Base-by-base conservation (phyloP, 257 asterid species). In the Jacaranda copaia region DNA sequence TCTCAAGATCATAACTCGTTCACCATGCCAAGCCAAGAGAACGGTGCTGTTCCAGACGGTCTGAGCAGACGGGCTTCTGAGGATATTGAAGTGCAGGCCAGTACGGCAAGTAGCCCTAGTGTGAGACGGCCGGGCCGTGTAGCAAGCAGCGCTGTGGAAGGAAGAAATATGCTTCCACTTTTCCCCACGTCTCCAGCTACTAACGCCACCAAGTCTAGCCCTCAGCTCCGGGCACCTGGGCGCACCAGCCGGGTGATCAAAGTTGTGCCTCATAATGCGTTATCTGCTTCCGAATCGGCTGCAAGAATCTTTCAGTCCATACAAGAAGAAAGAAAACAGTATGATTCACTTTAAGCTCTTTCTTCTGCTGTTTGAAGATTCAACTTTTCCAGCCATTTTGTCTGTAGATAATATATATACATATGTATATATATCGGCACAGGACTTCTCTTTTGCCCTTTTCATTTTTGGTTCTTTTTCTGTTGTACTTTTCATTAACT, bases 301-400 rank as follows among this genome's bases (percentile, higher is more conserved):
- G 99, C 96, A 32, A 90, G 97, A 25, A 91, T 95, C 45, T 93
- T 95, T 67, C 86, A 70, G 78, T 89, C 97, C 12, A 95, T 95
- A 74, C 97, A 90, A 81, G 90, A 89, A 82, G 99, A 93, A 81
- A 88, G 99, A 77, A 85, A 85, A 78, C 96, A 84, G 83, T 49
- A 66, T 65, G 92, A 88, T 80, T 79, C 85, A 14, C 79, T 59
- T 61, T 75, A 36, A 77, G 46, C 16, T 7, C 32, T 25, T 25
- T 43, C 10, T 45, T 1, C 3, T 58, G 1, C n/a, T 9, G 38
- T 15, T 57, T 38, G 46, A 4, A 0, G 43, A 9, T 25, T 48
- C 49, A 42, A 56, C 40, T 12, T 38, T 9, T 72, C 43, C 5
- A 55, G 58, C 13, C 13, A 10, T 3, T 48, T 51, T 49, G 43